Evolutionary conservation across 1,284 basidiomycete species (phyloP).

Genomic region (Austroboletus novae-zelandiae): DNA sequence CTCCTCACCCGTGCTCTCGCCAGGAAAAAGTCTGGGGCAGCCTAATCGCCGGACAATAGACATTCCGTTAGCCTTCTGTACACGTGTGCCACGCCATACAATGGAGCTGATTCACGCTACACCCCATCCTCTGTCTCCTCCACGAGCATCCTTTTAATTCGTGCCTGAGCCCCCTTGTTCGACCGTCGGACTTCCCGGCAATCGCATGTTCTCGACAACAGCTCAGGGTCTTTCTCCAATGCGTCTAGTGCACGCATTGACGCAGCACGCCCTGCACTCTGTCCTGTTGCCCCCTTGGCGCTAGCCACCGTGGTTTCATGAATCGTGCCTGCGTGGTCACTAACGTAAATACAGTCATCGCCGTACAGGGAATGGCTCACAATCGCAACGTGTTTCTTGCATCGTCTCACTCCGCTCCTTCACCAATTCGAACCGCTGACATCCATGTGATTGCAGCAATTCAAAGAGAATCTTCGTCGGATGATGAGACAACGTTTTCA

Average conservation of each 20-base stretch:
- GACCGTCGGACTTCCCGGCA: slow-evolving; percentile 46
- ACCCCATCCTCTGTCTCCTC: slow-evolving; percentile 33
- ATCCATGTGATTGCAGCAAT: slow-evolving; percentile 64
- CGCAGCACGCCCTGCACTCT: slow-evolving; percentile 55
- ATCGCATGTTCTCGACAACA: slow-evolving; percentile 62
- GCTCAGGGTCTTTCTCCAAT: slow-evolving; percentile 58
- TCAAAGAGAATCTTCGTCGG: slow-evolving; percentile 74
- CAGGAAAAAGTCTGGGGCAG: slow-evolving; percentile 37
- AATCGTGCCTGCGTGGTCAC: slow-evolving; percentile 49
- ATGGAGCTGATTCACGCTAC: slow-evolving; percentile 8
- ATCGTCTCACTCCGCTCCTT: slow-evolving; percentile 42
- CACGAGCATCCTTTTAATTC: slow-evolving; percentile 35
- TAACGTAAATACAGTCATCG: slow-evolving; percentile 11
- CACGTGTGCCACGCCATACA: slow-evolving; percentile 4
- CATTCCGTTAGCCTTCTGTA: slow-evolving; percentile 3
- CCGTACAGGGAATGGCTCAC: slow-evolving; percentile 35
- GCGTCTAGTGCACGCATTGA: slow-evolving; percentile 62
- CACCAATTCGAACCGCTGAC: slow-evolving; percentile 57
- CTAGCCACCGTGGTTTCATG: slow-evolving; percentile 64
- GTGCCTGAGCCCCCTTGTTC: slow-evolving; percentile 42
- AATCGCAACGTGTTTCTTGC: slow-evolving; percentile 43
- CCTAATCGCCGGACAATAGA: slow-evolving; percentile 14
- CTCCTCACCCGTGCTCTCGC: slow-evolving; percentile 7
- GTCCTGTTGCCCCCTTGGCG: slow-evolving; percentile 47
- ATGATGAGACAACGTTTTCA: slow-evolving; percentile 68